These are phyloP conservation scores for Cyclotella atomus DNA, from an alignment of 108 stramenopile genomes.

Conservation along the genomic window DNA sequence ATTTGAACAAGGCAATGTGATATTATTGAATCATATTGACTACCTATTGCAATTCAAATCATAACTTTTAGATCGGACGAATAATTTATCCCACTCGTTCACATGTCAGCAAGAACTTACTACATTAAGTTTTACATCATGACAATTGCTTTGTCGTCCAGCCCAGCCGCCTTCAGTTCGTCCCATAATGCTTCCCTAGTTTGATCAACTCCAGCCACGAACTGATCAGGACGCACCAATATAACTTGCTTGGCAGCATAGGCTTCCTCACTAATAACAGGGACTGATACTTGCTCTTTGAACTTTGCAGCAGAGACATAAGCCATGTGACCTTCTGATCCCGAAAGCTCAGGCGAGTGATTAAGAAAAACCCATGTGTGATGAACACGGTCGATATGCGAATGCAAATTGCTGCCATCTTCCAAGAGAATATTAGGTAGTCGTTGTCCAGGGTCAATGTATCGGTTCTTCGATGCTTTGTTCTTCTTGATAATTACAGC, in stretches of 20 bases:
- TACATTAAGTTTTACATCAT: conserved; percentile 5
- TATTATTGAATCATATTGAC: no score
- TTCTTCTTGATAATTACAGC: not conserved
- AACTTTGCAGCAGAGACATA: not conserved
- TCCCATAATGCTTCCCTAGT: not conserved
- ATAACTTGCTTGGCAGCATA: not conserved
- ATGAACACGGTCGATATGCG: not conserved
- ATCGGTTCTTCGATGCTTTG: not conserved
- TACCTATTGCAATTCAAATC: no score
- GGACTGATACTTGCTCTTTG: conserved; percentile 8
- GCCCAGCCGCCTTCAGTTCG: not conserved
- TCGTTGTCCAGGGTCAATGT: conserved; percentile 7
- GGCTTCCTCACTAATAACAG: not conserved
- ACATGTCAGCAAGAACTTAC: no score
- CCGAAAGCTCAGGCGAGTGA: not conserved
- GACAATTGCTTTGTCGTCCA: not conserved
- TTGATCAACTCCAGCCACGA: not conserved
- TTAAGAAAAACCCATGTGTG: conserved; percentile 7
- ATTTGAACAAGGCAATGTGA: no score
- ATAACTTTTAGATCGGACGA: no score
- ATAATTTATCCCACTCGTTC: no score
- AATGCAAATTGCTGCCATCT: not conserved
- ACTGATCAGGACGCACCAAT: conserved; percentile 15
- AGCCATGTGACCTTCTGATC: not conserved
- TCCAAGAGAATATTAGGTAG: not conserved